Base-by-base conservation (phyloP, 2,329 filamentous ascomycete genomes). In the Westerdykella aurantiaca region DNA sequence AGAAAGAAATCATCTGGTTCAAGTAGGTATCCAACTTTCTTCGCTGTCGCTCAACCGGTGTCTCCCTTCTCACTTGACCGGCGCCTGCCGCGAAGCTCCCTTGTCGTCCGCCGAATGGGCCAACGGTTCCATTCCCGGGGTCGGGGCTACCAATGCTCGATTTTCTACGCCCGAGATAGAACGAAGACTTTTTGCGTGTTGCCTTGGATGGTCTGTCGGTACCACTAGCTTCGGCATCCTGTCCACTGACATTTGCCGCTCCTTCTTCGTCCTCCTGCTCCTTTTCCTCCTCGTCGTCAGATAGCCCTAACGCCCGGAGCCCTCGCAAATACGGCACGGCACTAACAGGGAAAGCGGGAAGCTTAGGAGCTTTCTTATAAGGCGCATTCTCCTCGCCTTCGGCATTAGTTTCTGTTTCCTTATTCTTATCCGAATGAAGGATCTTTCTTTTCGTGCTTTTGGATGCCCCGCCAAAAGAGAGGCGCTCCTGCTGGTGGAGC, bases 1-100 rank as follows among this genome's bases (percentile, higher is more conserved):
- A 81, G 79, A 91, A 97, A 43, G 88, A 83, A 47, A 97, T 91
- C 82, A 97, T 88, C 58, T 91, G 86, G 51, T 91, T 88, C 16
- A 98, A 73, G 63, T 98, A 98, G 39, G 82, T 82, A 63, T 97
- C 93, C 25, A 98, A 73, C 63, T 87, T 88, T 56, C 82, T 85
- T 44, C 91, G 81, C 67, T 96, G 90, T 33, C 64, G 82, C 56
- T 94, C 88, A 34, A 88, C 80, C 55, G 91, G 94, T 3, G 73
- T 71, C 43, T 80, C 75, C 50, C 70, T 73, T 47, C 72, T 73
- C 34, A 66, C 64, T 5, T 55, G 25, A 10, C 58, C 58, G 37
- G 53, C 53, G 3, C 67, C 64, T 11, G 63, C 69, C 4, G 50
- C 64, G 34, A 74, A 69, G 43, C 72, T 71, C 38, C 69, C 61